Conservation (phyloP, 257 asterid species). For the Plantago major region DNA sequence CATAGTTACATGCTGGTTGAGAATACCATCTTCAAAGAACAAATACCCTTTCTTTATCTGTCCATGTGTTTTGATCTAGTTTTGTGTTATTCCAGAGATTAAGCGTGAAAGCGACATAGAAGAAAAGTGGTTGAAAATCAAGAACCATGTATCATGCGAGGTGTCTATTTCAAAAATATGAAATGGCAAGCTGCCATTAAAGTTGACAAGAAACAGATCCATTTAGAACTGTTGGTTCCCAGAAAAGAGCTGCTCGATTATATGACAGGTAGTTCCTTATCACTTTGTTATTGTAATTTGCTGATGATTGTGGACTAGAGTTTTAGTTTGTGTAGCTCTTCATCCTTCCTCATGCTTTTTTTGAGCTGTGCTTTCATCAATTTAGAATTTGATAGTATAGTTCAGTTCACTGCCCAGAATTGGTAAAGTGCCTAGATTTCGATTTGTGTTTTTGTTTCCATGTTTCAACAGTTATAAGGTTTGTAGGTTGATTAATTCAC, state of each 20-base stretch:
- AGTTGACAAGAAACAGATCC: slow-evolving; percentile 94
- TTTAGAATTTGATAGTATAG: no score
- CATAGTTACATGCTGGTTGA: neutral
- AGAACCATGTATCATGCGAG: slow-evolving; percentile 78
- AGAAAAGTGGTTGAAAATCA: slow-evolving; percentile 79
- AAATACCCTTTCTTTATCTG: neutral
- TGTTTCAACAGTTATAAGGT: no score
- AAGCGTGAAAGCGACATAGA: slow-evolving; percentile 82
- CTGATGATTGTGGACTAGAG: no score
- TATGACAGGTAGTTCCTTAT: slow-evolving; percentile 90
- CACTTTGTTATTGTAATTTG: no score
- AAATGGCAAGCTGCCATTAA: slow-evolving; percentile 99
- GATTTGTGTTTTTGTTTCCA: no score
- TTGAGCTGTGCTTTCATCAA: no score
- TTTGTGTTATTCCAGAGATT: slow-evolving; percentile 46
- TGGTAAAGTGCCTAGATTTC: no score
- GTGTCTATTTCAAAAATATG: slow-evolving; percentile 89
- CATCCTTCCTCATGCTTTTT: no score
- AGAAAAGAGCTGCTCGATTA: slow-evolving; percentile 89
- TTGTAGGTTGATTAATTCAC: no score
- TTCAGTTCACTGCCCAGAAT: no score
- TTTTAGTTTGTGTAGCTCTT: no score
- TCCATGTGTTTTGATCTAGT: neutral
- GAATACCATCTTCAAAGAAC: no score
- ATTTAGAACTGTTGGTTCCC: slow-evolving; percentile 88